Percentiles rank a stretch among this genome's conserved stretches.
Evolutionary conservation across 192 early-diverging fungal genomes (phyloP).

Genomic region (Coemansia sp.): DNA sequence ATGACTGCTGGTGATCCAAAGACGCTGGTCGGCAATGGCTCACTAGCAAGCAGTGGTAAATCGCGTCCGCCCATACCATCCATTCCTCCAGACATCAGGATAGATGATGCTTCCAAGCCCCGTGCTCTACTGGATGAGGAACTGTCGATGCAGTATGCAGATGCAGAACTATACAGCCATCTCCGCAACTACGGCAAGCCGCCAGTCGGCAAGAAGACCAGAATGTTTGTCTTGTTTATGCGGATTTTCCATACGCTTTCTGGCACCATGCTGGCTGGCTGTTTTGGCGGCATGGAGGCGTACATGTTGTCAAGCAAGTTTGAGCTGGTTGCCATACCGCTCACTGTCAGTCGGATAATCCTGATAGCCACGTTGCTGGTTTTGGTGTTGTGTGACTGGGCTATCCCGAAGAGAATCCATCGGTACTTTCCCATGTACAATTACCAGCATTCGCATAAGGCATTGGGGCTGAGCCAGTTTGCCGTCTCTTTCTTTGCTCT

Average conservation of each 20-base stretch:
- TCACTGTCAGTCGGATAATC: slow-evolving; percentile 38
- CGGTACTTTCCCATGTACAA: slow-evolving; percentile 44
- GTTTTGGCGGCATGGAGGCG: slow-evolving; percentile 32
- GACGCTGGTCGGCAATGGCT: no score
- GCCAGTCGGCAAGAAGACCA: slow-evolving; percentile 3
- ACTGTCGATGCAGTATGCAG: no score
- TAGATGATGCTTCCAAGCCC: no score
- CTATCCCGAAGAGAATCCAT: slow-evolving; percentile 10
- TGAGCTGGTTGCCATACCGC: slow-evolving; percentile 25
- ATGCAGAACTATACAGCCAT: background rate
- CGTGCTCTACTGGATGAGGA: no score
- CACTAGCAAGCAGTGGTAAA: no score
- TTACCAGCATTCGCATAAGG: slow-evolving; percentile 25
- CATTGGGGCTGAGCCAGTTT: slow-evolving; percentile 36
- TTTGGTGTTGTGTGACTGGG: slow-evolving; percentile 36
- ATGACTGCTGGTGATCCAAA: no score
- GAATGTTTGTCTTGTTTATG: slow-evolving; percentile 8
- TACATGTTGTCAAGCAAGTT: slow-evolving; percentile 31
- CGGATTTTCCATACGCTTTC: slow-evolving; percentile 18
- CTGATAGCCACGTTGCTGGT: slow-evolving; percentile 17
- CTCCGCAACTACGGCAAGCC: background rate
- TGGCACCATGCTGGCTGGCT: slow-evolving; percentile 8
- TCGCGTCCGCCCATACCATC: no score
- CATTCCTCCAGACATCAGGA: no score
- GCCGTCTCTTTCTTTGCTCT: slow-evolving; percentile 36